phyloP scores from a whole-genome alignment of 176 grass and related monocot species.

The Puya raimondii region DNA sequence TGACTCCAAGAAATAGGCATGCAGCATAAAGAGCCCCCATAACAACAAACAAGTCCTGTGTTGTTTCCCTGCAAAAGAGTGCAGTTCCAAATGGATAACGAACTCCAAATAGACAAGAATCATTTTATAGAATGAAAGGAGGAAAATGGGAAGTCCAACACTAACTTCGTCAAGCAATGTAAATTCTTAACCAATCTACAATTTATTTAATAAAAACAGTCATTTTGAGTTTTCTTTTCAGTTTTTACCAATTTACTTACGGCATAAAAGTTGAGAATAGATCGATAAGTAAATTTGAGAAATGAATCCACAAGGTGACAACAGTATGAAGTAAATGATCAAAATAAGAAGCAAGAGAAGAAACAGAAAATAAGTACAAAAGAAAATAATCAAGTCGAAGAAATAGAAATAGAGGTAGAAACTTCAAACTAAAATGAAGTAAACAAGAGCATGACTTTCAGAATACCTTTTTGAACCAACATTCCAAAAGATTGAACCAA shows the following conservation, averaged over 20 bases:
- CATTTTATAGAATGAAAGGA: too few relatives aligned
- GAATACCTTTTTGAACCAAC: constrained; percentile 40
- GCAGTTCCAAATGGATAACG: not conserved
- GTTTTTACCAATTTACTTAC: too few relatives aligned
- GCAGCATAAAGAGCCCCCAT: constrained; percentile 64
- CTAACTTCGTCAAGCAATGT: too few relatives aligned
- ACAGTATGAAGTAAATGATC: not conserved
- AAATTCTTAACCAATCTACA: too few relatives aligned
- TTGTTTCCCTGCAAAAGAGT: constrained; percentile 41
- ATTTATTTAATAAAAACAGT: not conserved
- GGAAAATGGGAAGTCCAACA: too few relatives aligned
- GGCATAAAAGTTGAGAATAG: too few relatives aligned
- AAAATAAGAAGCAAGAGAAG: not conserved
- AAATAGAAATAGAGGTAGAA: not conserved
- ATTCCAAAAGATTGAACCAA: constrained; percentile 70
- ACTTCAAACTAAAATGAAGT: not conserved
- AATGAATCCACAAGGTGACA: not conserved
- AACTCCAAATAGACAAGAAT: too few relatives aligned
- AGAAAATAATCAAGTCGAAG: not conserved
- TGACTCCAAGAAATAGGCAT: constrained; percentile 63
- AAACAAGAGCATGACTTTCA: constrained; percentile 2
- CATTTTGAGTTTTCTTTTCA: too few relatives aligned
- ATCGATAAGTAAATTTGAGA: not conserved
- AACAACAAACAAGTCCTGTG: constrained; percentile 42
- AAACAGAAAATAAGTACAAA: not conserved